phyloP scores from a whole-genome alignment of 1,284 basidiomycete species.

The Ustilago cynodontis region DNA sequence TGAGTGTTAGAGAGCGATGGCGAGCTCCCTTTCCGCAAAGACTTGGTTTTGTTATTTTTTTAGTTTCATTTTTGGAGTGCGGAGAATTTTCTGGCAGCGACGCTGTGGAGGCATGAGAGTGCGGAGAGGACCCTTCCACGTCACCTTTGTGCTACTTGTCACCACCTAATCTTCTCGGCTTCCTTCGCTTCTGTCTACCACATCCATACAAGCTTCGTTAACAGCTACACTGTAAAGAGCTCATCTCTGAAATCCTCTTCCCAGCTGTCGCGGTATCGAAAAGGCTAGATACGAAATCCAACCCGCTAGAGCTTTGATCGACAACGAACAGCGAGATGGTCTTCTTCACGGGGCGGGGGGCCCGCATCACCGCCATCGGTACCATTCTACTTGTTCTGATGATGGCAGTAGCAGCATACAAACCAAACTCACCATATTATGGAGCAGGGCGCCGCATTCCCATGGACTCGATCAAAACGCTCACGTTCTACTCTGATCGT shows the following conservation, averaged over 20 bases:
- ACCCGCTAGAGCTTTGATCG: background rate
- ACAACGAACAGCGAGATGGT: background rate
- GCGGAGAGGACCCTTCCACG: slow-evolving; percentile 21
- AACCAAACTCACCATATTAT: slow-evolving; percentile 33
- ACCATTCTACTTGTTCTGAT: background rate
- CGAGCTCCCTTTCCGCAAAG: background rate
- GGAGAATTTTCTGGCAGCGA: slow-evolving; percentile 5
- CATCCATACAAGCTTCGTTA: background rate
- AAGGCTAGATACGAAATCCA: background rate
- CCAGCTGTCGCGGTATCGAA: background rate
- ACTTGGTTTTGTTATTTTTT: background rate
- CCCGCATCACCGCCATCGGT: background rate
- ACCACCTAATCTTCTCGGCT: background rate
- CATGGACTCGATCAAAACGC: slow-evolving; percentile 74
- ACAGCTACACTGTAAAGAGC: background rate
- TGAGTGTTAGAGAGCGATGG: no score
- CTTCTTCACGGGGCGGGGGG: background rate
- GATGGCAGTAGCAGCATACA: slow-evolving; percentile 5
- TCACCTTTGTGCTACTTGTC: slow-evolving; percentile 13
- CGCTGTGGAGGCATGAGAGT: background rate
- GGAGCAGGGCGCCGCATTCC: slow-evolving; percentile 37
- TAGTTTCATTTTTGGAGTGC: background rate
- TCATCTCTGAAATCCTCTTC: background rate
- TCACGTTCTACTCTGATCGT: slow-evolving; percentile 82
- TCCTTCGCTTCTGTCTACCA: background rate